Evolutionary conservation across 495 filamentous ascomycete genomes (phyloP).

Genomic region (Neurospora sp.): DNA sequence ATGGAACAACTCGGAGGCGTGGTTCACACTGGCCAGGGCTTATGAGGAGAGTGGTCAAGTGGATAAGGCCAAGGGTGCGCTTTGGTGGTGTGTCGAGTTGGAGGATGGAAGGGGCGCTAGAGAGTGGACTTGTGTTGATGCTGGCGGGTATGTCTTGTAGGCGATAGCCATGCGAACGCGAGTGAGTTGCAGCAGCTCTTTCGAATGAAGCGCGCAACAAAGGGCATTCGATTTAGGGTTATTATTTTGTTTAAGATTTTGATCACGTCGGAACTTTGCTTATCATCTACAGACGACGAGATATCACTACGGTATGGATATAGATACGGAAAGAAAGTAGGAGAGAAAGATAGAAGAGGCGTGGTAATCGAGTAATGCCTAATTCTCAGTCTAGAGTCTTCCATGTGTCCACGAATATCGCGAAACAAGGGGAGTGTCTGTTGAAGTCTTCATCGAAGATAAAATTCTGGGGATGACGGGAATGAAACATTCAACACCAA

Average conservation of each 20-base stretch:
- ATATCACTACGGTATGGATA: background rate
- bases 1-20: conserved; percentile 92
- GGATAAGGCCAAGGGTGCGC: conserved; percentile 67
- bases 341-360: background rate
- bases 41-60: conserved; percentile 76
- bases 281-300: background rate
- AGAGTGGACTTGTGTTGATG: conserved; percentile 44
- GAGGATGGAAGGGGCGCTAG: conserved; percentile 57
- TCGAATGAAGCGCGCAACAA: background rate
- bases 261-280: background rate
- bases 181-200: background rate
- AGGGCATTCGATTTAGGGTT: background rate
- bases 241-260: background rate
- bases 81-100: conserved; percentile 71
- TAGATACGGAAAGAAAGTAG: background rate
- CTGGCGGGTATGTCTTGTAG: conserved; percentile 50
- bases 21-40: conserved; percentile 76
- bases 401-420: background rate
- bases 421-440: background rate
- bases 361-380: background rate
- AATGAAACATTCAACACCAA: background rate
- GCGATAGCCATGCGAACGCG: background rate
- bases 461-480: background rate
- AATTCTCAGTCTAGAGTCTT: background rate
- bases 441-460: background rate